A percentile compares a stretch with the other conserved stretches of the same genome.
Conservation (phyloP, 73 alveolate species). For the Durusdinium trenchii region DNA sequence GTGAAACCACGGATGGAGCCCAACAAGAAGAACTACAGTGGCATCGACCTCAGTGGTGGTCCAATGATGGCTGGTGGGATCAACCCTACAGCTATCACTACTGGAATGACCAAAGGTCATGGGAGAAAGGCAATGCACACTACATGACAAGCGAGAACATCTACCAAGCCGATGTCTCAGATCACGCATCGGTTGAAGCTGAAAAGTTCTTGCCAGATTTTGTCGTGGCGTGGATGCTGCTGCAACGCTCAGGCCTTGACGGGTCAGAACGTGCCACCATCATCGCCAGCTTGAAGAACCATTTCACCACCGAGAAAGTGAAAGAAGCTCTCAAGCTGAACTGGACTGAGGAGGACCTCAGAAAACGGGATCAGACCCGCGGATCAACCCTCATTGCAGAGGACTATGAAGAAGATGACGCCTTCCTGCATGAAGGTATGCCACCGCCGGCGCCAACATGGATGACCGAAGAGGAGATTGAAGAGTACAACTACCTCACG, state of each 20-base stretch:
- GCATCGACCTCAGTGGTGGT: too few relatives aligned
- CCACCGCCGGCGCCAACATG: not conserved
- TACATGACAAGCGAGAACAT: too few relatives aligned
- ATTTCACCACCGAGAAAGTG: not conserved
- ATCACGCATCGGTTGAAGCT: not conserved
- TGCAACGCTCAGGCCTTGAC: not conserved
- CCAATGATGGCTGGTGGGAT: too few relatives aligned
- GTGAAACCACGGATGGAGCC: too few relatives aligned
- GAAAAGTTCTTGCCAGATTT: constrained; percentile 1
- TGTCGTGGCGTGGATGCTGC: constrained; percentile 48
- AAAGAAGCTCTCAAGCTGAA: constrained; percentile 19
- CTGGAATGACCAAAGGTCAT: too few relatives aligned
- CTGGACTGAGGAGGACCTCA: constrained; percentile 42
- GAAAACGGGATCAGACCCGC: not conserved
- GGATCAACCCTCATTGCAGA: not conserved
- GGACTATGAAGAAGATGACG: not conserved
- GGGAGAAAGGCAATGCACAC: too few relatives aligned
- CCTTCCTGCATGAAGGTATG: not conserved
- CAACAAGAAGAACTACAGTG: too few relatives aligned
- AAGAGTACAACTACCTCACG: not conserved
- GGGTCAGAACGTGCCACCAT: not conserved
- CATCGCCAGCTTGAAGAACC: not conserved
- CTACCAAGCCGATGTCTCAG: too few relatives aligned
- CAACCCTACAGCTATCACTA: too few relatives aligned
- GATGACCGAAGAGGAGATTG: not conserved